phyloP scores from a whole-genome alignment of 345 rosid species.

The Eucalyptus regnans region DNA sequence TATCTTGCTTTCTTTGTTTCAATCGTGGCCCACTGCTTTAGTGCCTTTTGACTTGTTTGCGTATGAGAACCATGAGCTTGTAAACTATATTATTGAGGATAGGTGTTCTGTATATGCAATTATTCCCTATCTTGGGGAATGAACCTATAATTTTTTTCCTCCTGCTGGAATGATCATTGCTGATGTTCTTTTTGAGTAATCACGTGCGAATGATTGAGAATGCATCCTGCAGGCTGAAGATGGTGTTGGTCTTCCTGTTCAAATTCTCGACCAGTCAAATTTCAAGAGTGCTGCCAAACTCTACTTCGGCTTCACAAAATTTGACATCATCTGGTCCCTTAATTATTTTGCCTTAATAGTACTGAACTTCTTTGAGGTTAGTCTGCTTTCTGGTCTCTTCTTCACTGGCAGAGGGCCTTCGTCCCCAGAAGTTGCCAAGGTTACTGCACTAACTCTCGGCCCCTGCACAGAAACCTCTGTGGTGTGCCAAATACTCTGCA shows the following conservation, averaged over 20 bases:
- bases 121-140: no score
- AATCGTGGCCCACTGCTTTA: neutral
- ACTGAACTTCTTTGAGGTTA: constrained; percentile 85
- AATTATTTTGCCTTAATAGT: constrained; percentile 67
- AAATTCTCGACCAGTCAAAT: constrained; percentile 67
- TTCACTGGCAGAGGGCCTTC: neutral
- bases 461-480: constrained; percentile 70
- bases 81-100: neutral
- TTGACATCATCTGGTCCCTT: constrained; percentile 76
- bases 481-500: constrained; percentile 42
- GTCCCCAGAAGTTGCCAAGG: neutral
- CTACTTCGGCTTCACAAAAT: constrained; percentile 51
- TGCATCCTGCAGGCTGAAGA: constrained; percentile 67
- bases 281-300: constrained; percentile 54
- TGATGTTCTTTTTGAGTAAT: neutral
- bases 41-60: neutral
- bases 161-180: neutral
- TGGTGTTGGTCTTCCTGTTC: constrained; percentile 84
- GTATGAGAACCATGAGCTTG: neutral
- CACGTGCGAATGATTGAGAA: neutral
- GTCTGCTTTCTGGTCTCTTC: neutral
- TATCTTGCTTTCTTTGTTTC: neutral
- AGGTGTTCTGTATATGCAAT: no score
- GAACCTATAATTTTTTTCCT: neutral
- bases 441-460: neutral